phyloP scores from a whole-genome alignment of 2,329 filamentous ascomycete species.

The Hymenoscyphus linearis region DNA sequence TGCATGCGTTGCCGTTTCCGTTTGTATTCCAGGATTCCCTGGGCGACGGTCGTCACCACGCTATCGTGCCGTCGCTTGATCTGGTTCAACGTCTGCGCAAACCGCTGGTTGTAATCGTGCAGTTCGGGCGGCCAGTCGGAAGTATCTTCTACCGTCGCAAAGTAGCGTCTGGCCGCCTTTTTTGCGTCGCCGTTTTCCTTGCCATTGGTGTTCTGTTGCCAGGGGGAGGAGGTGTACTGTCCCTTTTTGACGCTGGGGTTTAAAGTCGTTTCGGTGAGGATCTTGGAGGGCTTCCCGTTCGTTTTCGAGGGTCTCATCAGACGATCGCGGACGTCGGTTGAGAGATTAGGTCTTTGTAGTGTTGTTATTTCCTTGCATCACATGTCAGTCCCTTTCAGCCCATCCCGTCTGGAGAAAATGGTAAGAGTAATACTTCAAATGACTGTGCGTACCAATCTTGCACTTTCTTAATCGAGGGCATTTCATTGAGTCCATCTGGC shows the following conservation, averaged over 20 bases:
- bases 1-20: conserved; percentile 94
- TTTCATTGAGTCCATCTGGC: conserved; percentile 93
- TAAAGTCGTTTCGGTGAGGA: conserved; percentile 75
- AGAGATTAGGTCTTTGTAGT: conserved; percentile 71
- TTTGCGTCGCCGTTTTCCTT: conserved; percentile 45
- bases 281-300: conserved; percentile 52
- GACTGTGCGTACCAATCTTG: conserved; percentile 99
- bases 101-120: conserved; percentile 87
- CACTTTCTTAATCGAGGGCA: conserved; percentile 93
- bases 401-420: background rate
- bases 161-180: conserved; percentile 68
- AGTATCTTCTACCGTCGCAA: conserved; percentile 83
- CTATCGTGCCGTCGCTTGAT: conserved; percentile 96
- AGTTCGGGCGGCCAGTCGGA: conserved; percentile 91
- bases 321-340: conserved; percentile 69
- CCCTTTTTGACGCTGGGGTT: conserved; percentile 87
- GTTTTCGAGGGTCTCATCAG: conserved; percentile 61
- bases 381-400: conserved; percentile 23
- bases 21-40: conserved; percentile 98
- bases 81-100: conserved; percentile 80
- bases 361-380: conserved; percentile 77
- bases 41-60: conserved; percentile 95
- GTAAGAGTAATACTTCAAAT: conserved; percentile 67
- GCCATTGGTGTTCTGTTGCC: conserved; percentile 36
- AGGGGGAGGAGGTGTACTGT: conserved; percentile 63